phyloP scores from a whole-genome alignment of 805 yeast species.

The Cyberlindnera maclurae region DNA sequence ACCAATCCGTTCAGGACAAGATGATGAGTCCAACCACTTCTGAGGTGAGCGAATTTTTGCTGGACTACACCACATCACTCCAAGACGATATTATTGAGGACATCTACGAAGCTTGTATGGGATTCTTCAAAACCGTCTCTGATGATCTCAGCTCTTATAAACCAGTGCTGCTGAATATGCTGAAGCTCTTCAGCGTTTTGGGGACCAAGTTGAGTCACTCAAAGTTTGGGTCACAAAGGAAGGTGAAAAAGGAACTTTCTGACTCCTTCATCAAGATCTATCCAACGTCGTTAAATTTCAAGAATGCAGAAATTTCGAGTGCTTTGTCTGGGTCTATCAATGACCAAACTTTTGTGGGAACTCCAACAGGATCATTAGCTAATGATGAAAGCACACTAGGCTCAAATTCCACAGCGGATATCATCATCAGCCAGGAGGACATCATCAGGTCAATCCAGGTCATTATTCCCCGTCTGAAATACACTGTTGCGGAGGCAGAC shows the following conservation, averaged over 20 bases:
- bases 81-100: slow-evolving; percentile 79
- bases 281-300: slow-evolving; percentile 24
- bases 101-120: slow-evolving; percentile 52
- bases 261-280: slow-evolving; percentile 37
- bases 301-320: slow-evolving; percentile 11
- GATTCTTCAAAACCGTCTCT: slow-evolving; percentile 54
- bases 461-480: slow-evolving; percentile 24
- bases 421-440: slow-evolving; percentile 32
- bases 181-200: slow-evolving; percentile 45
- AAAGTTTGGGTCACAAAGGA: slow-evolving; percentile 55
- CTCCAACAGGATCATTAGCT: too few species aligned
- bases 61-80: slow-evolving; percentile 54
- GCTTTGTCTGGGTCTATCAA: slow-evolving; percentile 9
- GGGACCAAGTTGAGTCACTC: slow-evolving; percentile 50
- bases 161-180: slow-evolving; percentile 41
- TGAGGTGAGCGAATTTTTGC: slow-evolving; percentile 28
- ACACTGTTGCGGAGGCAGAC: slow-evolving; percentile 47
- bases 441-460: slow-evolving; percentile 34
- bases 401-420: slow-evolving; percentile 8
- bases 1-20: slow-evolving; percentile 21
- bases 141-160: slow-evolving; percentile 41
- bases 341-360: slow-evolving; percentile 7
- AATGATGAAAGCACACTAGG: slow-evolving; percentile 15
- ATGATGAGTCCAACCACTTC: slow-evolving; percentile 10
- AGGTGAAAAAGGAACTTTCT: slow-evolving; percentile 46